A percentile compares a stretch with the other conserved stretches of the same genome.
Evolutionary conservation across 2,329 filamentous ascomycete genomes (phyloP).

Genomic region (Aspergillus ochraceus): DNA sequence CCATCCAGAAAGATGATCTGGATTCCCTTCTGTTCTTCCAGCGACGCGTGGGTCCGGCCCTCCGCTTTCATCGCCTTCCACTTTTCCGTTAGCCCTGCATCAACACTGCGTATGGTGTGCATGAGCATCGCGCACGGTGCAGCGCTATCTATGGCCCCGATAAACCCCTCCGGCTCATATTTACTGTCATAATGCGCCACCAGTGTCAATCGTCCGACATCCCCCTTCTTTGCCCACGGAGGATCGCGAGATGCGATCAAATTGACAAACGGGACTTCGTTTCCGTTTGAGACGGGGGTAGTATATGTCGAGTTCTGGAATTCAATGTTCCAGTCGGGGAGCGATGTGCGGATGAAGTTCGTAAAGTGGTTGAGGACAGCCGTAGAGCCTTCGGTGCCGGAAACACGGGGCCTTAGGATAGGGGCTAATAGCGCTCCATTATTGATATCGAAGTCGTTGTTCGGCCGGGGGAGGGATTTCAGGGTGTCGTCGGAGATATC

Average conservation of each 20-base stretch:
- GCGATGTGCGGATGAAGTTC: conserved; percentile 71
- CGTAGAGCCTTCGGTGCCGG: conserved; percentile 74
- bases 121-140: conserved; percentile 92
- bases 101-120: conserved; percentile 78
- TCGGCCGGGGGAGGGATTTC: conserved; percentile 68
- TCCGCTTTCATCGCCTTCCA: conserved; percentile 71
- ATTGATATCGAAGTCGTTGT: conserved; percentile 75
- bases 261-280: conserved; percentile 79
- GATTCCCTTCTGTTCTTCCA: conserved; percentile 78
- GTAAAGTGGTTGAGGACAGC: conserved; percentile 78
- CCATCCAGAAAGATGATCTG: conserved; percentile 91
- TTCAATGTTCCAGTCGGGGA: conserved; percentile 76
- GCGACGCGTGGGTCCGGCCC: conserved; percentile 49
- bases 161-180: conserved; percentile 76
- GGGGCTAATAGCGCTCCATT: conserved; percentile 76
- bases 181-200: conserved; percentile 95
- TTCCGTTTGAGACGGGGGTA: conserved; percentile 72
- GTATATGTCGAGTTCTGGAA: conserved; percentile 88
- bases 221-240: conserved; percentile 71
- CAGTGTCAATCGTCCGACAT: conserved; percentile 78
- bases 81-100: conserved; percentile 75
- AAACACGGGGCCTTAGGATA: conserved; percentile 83
- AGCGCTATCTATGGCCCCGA: conserved; percentile 91
- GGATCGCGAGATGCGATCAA: conserved; percentile 85
- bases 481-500: conserved; percentile 74